Base-by-base conservation (phyloP, 805 yeast species). In the Helenozyma rhizophorensis region DNA sequence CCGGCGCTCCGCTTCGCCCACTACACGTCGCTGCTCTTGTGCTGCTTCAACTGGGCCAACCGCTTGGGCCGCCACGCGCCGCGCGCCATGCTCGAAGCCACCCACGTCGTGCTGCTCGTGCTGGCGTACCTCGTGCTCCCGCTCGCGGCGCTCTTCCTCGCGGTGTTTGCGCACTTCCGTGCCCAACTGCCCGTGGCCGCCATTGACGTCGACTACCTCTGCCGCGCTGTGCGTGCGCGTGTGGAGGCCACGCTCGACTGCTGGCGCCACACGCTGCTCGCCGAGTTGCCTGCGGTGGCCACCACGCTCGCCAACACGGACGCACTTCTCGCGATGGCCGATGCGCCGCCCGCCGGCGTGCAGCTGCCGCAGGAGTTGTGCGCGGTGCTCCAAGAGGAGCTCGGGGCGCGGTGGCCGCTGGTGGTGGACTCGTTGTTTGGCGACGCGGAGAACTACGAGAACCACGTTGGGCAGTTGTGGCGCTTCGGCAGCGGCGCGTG, bases 1-100 rank as follows among this genome's bases (percentile, higher is more conserved):
- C 48, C 48, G 10, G 27, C 40, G n/a, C 34, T 43, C 16, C 34
- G 48, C 7, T 38, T 39, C 16, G 48, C 48, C 4, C 45, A 43
- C 23, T 43, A 30, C 31, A 41, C 39, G 18, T 23, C 36, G 14
- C 24, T 36, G 14, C 28, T 43, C 16, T 39, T 43, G 36, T 32
- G 38, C 31, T 21, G 33, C n/a, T 37, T 41, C 40, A 39, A 40
- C 32, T 41, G 37, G 38, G 23, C 36, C 27, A 36, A 40, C 29
- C 33, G 34, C 23, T 25, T 40, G 27, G 44, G 34, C 25, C 23
- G 14, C 18, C 33, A 42, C 26, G 25, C 23, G 5, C 27, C 18
- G 21, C 34, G 34, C 25, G 16, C 27, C 10, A 35, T 35, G 15
- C 27, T 27, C 25, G 23, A 29, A 12, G 21, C 36, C 32, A 33